Evolutionary conservation across 257 asterid genomes (phyloP).

Genomic region (Jasminum sambac): DNA sequence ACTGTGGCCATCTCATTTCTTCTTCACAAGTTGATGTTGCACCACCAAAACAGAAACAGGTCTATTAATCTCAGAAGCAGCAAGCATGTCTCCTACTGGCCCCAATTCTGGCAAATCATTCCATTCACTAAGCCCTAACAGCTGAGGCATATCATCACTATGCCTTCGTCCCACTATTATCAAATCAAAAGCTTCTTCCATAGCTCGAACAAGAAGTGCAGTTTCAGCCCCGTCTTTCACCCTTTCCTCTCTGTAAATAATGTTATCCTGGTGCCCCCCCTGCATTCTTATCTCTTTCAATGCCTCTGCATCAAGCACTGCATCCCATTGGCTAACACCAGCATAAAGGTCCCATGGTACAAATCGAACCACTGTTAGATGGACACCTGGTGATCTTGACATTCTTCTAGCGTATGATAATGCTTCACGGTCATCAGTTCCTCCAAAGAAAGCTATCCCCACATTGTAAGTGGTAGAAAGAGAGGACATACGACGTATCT

Average conservation of each 20-base stretch:
- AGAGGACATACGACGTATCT: constrained; percentile 31
- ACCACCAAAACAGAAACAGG: constrained; percentile 74
- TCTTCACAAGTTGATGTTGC: constrained; percentile 66
- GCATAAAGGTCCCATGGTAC: constrained; percentile 58
- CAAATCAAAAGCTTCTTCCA: constrained; percentile 78
- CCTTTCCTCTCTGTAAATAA: constrained; percentile 66
- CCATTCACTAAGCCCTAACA: constrained; percentile 77
- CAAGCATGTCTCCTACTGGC: constrained; percentile 84
- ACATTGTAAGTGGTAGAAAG: constrained; percentile 39
- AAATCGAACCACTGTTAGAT: constrained; percentile 60
- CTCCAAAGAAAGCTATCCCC: constrained; percentile 75
- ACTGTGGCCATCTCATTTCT: neutral
- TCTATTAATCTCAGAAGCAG: constrained; percentile 53
- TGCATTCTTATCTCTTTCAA: constrained; percentile 68
- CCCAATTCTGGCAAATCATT: constrained; percentile 82
- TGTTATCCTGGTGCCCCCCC: constrained; percentile 60
- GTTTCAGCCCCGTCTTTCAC: constrained; percentile 94
- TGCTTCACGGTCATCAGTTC: constrained; percentile 84
- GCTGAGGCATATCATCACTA: constrained; percentile 60
- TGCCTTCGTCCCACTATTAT: constrained; percentile 83
- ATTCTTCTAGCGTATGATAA: constrained; percentile 64
- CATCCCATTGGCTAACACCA: constrained; percentile 80
- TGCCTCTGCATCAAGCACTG: constrained; percentile 72
- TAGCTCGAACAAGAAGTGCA: constrained; percentile 55
- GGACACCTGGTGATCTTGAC: constrained; percentile 53